phyloP scores from a whole-genome alignment of 352 stramenopile species.

The Pythium sukuiense region DNA sequence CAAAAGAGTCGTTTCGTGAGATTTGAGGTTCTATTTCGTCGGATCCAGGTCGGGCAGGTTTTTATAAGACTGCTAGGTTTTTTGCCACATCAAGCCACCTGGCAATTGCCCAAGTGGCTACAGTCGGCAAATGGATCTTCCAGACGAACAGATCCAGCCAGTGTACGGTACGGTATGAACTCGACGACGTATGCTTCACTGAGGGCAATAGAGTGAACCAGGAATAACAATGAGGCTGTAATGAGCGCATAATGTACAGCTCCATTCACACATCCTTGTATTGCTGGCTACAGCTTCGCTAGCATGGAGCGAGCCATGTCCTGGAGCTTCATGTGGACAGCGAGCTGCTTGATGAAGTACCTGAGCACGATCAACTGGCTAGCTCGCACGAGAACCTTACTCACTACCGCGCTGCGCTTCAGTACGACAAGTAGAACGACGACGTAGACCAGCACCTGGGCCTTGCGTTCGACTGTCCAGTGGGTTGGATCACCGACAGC shows the following conservation, averaged over 20 bases:
- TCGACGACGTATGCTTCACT: too few relatives aligned
- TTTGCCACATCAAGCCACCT: constrained; percentile 4
- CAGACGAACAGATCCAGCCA: background rate
- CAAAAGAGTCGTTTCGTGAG: constrained; percentile 19
- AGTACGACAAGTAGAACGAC: constrained; percentile 57
- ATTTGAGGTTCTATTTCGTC: background rate
- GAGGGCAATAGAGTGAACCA: too few relatives aligned
- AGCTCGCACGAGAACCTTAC: constrained; percentile 43
- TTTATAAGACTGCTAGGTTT: background rate
- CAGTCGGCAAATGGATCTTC: constrained; percentile 7
- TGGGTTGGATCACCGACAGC: constrained; percentile 28
- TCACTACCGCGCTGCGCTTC: constrained; percentile 51
- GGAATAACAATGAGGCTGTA: too few relatives aligned
- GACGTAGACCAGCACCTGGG: constrained; percentile 47
- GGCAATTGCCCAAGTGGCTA: constrained; percentile 1
- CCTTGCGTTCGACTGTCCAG: constrained; percentile 46
- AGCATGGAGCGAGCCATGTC: constrained; percentile 28
- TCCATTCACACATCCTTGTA: background rate
- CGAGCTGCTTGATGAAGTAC: constrained; percentile 53
- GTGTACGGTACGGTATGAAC: background rate
- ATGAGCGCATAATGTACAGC: background rate
- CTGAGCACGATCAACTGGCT: constrained; percentile 61
- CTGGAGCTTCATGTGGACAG: constrained; percentile 42
- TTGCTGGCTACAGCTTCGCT: constrained; percentile 26
- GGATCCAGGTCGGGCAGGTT: background rate